Evolutionary conservation across 306 rosid genomes (phyloP), one percentile per base, ranked within the genome.

Genomic region (Cucurbita ficifolia): DNA sequence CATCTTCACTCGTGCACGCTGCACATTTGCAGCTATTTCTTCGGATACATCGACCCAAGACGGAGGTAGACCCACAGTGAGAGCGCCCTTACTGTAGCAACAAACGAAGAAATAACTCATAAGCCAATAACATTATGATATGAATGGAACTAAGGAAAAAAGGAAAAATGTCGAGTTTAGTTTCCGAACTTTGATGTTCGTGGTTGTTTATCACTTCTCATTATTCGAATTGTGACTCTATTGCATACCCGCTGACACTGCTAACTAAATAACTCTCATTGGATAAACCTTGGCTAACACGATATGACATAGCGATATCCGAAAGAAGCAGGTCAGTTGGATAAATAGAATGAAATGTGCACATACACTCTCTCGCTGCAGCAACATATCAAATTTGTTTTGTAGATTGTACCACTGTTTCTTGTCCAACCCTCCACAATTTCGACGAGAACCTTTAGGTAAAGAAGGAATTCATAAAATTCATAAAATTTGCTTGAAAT

Each of bases 21-120:
- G 99, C 78, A 95, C 92, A 60, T 88, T 81, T 67, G 84, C 84
- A 29, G 96, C 84, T 89, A 95, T 89, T 76, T 95, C 99, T 85
- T 95, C 99, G 17, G 97, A 95, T 18, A 91, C 79, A 88, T 91
- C 97, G 75, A 95, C 97, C 99, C 99, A 91, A 8, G 97, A 95
- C 5, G 99, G 99, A 35, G 99, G 97, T 60, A 94, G 85, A 76
- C 97, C 99, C 72, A 95, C 89, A 5, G 89, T 89, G 62, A 87
- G 77, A 55, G 81, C 80, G 77, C 87, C 96, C 83, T 82, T 85
- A 75, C 97, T 90, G 92, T 82, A 84, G 67, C 33, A 76, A 75
- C 46, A 62, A 77, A 50, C 43, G 17, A 29, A 70, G 16, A 48
- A 29, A 70, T 16, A 49, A 70, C 42, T 48, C 57, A 14, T 68